Base-by-base conservation (phyloP, 176 grass and related monocot genomes). In the Poa annua region DNA sequence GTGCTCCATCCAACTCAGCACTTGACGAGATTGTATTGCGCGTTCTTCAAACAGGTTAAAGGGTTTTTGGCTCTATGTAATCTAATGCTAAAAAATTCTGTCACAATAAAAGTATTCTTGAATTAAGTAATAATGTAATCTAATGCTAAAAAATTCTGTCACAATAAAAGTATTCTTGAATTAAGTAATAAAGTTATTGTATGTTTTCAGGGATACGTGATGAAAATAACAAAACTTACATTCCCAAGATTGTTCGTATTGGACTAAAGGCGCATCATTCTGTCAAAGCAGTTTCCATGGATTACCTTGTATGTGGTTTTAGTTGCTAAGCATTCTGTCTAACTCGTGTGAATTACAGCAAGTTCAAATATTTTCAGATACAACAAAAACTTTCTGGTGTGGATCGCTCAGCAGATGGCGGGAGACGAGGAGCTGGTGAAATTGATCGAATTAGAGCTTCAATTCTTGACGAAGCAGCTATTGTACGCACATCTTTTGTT, bases 11-110 rank as follows among this genome's bases (percentile, higher is more conserved):
- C 48, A 95, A 95, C 76, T 93, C 96, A 75, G 96, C 96, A 75
- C 96, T 98, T 73, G 96, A 98, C 91, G 96, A 95, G 85, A 95
- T 98, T 68, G 96, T 98, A 29, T 83, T 95, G 49, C 92, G 96
- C 71, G 90, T 98, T 86, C 85, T 98, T 86, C 85, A 83, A 44
- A 71, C 92, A 90, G 96, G 96, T 95, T 72, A 74, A 77, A 78
- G n/a, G 17, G 19, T 71, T 73, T 84, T 89, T 16, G 11, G 53
- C 24, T 77, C 17, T 42, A 76, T 71, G 33, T 50, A 2, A 82
- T 65, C 47, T 32, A 48, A 74, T 74, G 26, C 56, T 74, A 26
- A 50, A 80, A 72, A 54, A 16, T 76, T 16, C 20, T 76, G 17
- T 50, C 12, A 53, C 14, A 57, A 25, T 34, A 65, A 47, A 45